A percentile compares a stretch with the other conserved stretches of the same genome.
Conservation (phyloP, 306 rosid genomes). For the Rosa persica region DNA sequence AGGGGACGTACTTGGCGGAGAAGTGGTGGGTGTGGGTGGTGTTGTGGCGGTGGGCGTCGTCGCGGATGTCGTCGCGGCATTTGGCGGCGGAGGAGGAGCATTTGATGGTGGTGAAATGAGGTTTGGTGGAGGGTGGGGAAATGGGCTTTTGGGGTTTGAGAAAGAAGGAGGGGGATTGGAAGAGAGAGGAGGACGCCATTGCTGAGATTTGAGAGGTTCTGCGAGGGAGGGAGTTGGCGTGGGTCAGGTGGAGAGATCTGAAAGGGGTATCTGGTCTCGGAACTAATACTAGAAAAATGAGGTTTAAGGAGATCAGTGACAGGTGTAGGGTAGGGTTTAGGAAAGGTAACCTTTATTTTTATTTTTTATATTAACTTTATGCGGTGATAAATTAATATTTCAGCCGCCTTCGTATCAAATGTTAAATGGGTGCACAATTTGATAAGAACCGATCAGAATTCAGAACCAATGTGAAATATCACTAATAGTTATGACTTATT, state of each 20-base stretch:
- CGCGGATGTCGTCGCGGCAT: slow-evolving; percentile 63
- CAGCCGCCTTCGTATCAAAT: too few species aligned
- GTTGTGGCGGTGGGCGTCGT: slow-evolving; percentile 72
- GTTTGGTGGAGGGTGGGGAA: slow-evolving; percentile 16
- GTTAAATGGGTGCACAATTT: too few species aligned
- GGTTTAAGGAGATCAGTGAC: neutral
- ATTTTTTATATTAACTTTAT: too few species aligned
- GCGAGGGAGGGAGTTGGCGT: neutral
- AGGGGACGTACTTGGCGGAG: slow-evolving; percentile 81
- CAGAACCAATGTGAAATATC: too few species aligned
- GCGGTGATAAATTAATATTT: too few species aligned
- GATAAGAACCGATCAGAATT: too few species aligned
- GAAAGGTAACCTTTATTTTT: neutral
- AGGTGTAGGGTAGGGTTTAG: neutral
- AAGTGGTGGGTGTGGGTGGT: slow-evolving; percentile 43
- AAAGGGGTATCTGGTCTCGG: neutral
- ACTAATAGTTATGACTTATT: too few species aligned
- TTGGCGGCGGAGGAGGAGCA: slow-evolving; percentile 34
- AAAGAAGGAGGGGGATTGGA: slow-evolving; percentile 34
- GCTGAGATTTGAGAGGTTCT: neutral
- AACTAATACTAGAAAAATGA: neutral
- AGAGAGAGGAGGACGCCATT: slow-evolving; percentile 44
- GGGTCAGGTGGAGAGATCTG: neutral
- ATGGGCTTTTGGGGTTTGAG: slow-evolving; percentile 22
- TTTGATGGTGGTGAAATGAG: slow-evolving; percentile 20